phyloP scores from a whole-genome alignment of 768 basidiomycete genomes.

The Amanita fuliginea region DNA sequence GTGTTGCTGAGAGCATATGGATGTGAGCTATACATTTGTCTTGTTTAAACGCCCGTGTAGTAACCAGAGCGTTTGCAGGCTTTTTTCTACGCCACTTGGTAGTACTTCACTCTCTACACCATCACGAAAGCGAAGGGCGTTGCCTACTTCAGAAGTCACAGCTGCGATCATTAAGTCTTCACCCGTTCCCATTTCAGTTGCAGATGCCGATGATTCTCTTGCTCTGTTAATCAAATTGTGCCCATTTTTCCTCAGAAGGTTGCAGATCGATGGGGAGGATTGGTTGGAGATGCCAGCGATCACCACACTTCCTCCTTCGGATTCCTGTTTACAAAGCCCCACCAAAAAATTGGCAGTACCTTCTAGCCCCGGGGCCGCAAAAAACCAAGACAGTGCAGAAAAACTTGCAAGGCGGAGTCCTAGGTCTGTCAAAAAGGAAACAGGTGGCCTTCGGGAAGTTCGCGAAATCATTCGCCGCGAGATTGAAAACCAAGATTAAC shows the following conservation, averaged over 20 bases:
- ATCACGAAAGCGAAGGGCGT: constrained; percentile 59
- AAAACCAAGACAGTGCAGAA: constrained; percentile 42
- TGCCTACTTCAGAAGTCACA: constrained; percentile 57
- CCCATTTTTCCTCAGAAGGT: constrained; percentile 67
- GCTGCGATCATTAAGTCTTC: constrained; percentile 71
- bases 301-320: constrained; percentile 11
- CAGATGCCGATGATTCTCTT: constrained; percentile 71
- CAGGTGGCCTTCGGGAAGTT: constrained; percentile 67
- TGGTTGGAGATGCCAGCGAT: constrained; percentile 56
- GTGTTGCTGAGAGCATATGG: constrained; percentile 83
- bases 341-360: constrained; percentile 27
- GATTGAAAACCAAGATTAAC: constrained; percentile 58
- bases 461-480: constrained; percentile 74
- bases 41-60: background rate
- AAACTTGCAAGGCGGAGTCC: constrained; percentile 64
- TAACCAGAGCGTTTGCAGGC: constrained; percentile 26
- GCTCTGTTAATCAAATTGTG: constrained; percentile 55
- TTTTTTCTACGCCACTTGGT: constrained; percentile 57
- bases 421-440: constrained; percentile 56
- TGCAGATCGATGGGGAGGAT: constrained; percentile 47
- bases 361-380: constrained; percentile 37
- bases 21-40: constrained; percentile 42
- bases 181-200: constrained; percentile 65
- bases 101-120: constrained; percentile 33
- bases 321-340: constrained; percentile 19